These are phyloP conservation scores for Flagelloscypha sp. DNA, from an alignment of 768 basidiomycete genomes.

Conservation along the genomic window DNA sequence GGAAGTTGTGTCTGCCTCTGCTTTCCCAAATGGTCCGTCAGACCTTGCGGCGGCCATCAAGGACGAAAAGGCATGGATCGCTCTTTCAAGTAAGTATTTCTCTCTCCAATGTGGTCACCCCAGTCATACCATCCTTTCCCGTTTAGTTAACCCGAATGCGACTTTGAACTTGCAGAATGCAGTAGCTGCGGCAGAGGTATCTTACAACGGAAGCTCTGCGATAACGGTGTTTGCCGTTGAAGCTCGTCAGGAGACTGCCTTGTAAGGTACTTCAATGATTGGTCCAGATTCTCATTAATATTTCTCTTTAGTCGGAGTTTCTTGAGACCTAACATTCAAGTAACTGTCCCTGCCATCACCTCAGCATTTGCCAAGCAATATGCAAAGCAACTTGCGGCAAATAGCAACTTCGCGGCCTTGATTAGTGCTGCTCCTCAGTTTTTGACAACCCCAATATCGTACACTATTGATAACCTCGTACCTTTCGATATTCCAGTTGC, in stretches of 20 bases:
- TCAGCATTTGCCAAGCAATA: conserved; percentile 22
- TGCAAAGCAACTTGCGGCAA: conserved; percentile 11
- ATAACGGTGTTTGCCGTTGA: conserved; percentile 40
- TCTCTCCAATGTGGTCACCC: background rate
- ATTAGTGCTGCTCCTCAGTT: conserved; percentile 29
- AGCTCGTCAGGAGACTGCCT: conserved; percentile 53
- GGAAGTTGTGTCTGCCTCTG: conserved; percentile 29
- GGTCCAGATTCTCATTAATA: no score
- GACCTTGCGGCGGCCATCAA: conserved; percentile 38
- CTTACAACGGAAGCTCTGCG: conserved; percentile 40
- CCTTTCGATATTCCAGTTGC: conserved; percentile 43
- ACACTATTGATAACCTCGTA: conserved; percentile 28
- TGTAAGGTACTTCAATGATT: conserved; percentile 37
- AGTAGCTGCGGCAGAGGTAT: conserved; percentile 28
- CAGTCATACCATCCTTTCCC: background rate
- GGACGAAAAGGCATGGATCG: conserved; percentile 47
- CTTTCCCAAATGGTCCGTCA: conserved; percentile 36
- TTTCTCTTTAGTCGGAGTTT: conserved; percentile 15
- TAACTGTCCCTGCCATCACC: conserved; percentile 17
- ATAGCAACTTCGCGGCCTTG: conserved; percentile 13
- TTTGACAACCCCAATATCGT: conserved; percentile 30
- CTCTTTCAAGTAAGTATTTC: conserved; percentile 38
- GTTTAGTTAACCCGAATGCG: conserved; percentile 34
- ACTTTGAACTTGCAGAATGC: conserved; percentile 27
- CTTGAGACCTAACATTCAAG: conserved; percentile 10